A percentile compares a stretch with the other conserved stretches of the same genome.
phyloP scores from a whole-genome alignment of 169 alveolate species.

The Perkinsus olseni region DNA sequence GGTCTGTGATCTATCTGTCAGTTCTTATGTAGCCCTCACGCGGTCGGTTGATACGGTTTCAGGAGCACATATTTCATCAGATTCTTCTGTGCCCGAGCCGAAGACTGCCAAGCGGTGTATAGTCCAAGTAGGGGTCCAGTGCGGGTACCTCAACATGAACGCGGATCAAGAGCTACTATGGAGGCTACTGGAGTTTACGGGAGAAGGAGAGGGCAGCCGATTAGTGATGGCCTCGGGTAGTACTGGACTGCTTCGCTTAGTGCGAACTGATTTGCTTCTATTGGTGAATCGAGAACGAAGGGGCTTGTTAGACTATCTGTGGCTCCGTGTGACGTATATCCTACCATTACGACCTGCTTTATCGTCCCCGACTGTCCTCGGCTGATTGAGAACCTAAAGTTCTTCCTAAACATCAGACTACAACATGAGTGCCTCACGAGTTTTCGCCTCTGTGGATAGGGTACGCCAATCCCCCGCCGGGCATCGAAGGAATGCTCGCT shows the following conservation, averaged over 20 bases:
- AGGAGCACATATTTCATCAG: background rate
- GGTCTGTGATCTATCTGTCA: too few relatives aligned
- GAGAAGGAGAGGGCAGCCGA: background rate
- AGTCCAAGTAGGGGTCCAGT: background rate
- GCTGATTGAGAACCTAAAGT: too few relatives aligned
- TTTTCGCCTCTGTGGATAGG: background rate
- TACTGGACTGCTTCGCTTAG: background rate
- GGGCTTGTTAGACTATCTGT: too few relatives aligned
- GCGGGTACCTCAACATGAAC: background rate
- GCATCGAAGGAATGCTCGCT: slow-evolving; percentile 1
- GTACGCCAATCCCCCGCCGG: background rate
- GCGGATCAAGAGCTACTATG: background rate
- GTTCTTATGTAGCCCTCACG: too few relatives aligned
- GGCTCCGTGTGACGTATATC: too few relatives aligned
- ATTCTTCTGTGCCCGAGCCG: background rate
- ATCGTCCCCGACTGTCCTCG: too few relatives aligned
- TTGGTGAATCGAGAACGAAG: too few relatives aligned
- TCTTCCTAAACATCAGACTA: too few relatives aligned
- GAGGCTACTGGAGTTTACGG: background rate
- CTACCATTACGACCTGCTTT: too few relatives aligned
- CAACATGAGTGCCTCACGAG: too few relatives aligned
- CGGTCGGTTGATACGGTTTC: too few relatives aligned
- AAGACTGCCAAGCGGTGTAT: background rate
- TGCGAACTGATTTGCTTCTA: background rate
- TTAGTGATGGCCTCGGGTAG: background rate